A percentile compares a stretch with the other conserved stretches of the same genome.
Evolutionary conservation across 2,329 filamentous ascomycete genomes (phyloP).

Genomic region (Dryadomyces quercivorus): DNA sequence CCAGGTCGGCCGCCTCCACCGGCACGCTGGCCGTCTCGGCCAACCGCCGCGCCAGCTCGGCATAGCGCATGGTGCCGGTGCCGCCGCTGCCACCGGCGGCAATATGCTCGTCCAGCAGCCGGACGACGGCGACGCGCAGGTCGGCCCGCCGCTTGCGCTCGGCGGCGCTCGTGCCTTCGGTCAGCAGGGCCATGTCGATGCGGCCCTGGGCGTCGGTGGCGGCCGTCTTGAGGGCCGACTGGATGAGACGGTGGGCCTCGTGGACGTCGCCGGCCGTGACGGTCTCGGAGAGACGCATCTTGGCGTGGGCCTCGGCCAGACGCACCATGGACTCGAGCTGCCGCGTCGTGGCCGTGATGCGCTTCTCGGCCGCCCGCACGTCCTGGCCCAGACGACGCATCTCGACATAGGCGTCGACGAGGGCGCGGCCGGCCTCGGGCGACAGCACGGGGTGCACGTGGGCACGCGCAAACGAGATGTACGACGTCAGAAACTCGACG

Average conservation of each 20-base stretch:
- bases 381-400: constrained; percentile 91
- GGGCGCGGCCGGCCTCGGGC: constrained; percentile 65
- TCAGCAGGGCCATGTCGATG: constrained; percentile 93
- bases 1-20: constrained; percentile 70
- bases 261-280: constrained; percentile 75
- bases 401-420: constrained; percentile 78
- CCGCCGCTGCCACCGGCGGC: constrained; percentile 37
- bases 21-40: constrained; percentile 57
- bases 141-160: constrained; percentile 75
- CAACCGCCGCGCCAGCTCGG: constrained; percentile 64
- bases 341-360: constrained; percentile 93
- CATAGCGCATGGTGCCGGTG: constrained; percentile 49
- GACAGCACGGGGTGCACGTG: constrained; percentile 76
- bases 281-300: constrained; percentile 73
- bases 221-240: constrained; percentile 86
- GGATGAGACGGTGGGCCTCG: constrained; percentile 87
- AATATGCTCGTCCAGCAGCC: constrained; percentile 69
- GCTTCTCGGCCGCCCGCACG: constrained; percentile 77
- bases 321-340: constrained; percentile 99
- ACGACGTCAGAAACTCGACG: constrained; percentile 88
- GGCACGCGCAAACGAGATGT: constrained; percentile 90
- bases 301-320: constrained; percentile 88
- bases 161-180: constrained; percentile 83
- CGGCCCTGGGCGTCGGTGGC: constrained; percentile 89
- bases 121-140: constrained; percentile 66